phyloP scores from a whole-genome alignment of 139 green algal genomes.

The Micractinium sp. region DNA sequence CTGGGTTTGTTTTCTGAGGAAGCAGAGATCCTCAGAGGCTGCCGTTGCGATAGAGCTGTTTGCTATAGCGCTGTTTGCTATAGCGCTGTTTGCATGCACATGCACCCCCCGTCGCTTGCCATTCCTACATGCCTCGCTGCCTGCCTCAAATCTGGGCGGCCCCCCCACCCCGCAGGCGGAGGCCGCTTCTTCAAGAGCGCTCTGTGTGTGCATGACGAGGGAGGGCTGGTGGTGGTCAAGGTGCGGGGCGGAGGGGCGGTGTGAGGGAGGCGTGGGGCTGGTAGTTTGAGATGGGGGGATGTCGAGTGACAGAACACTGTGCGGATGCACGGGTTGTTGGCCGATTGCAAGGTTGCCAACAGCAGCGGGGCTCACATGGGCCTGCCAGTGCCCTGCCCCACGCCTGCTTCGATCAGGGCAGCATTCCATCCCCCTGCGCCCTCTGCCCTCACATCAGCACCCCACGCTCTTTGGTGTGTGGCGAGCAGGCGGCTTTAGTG shows the following conservation, averaged over 20 bases:
- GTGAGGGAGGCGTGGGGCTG: too few species aligned
- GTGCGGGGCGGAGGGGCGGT: slow-evolving; percentile 30
- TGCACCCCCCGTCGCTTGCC: not conserved
- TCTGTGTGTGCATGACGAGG: slow-evolving; percentile 89
- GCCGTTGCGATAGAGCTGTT: too few species aligned
- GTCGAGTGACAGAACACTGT: not conserved
- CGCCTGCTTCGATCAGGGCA: too few species aligned
- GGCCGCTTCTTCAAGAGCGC: slow-evolving; percentile 89
- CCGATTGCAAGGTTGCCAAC: not conserved
- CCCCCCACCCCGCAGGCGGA: slow-evolving; percentile 62
- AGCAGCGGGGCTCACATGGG: too few species aligned
- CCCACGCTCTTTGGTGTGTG: too few species aligned
- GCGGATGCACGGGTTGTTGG: not conserved
- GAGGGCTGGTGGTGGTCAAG: slow-evolving; percentile 94
- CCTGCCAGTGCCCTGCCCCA: too few species aligned
- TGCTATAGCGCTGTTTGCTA: too few species aligned
- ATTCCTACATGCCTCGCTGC: not conserved
- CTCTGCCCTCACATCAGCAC: too few species aligned
- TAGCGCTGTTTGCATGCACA: not conserved
- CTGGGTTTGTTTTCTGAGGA: not conserved
- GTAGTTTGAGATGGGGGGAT: not conserved
- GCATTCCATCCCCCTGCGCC: too few species aligned
- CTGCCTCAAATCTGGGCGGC: not conserved
- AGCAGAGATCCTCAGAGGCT: too few species aligned
- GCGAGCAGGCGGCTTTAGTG: too few species aligned